Percentiles rank a stretch among this genome's conserved stretches.
Conservation (phyloP, 495 filamentous ascomycete genomes). For the Schizothecium vesticola region DNA sequence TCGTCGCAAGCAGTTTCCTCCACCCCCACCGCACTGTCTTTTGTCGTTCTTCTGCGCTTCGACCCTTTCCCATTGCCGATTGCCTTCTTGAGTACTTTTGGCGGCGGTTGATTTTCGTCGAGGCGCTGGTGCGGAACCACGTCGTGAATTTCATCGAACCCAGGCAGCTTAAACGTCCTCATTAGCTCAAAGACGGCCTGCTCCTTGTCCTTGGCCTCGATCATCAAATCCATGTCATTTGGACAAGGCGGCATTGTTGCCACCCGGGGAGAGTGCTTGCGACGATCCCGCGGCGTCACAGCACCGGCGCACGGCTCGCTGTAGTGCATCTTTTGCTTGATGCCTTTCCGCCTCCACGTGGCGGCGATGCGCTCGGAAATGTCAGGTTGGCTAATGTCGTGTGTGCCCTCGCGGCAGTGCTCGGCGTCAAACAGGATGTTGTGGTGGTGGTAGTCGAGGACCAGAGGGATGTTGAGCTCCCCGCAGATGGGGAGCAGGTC, state of each 20-base stretch:
- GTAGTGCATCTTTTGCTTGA: slow-evolving; percentile 96
- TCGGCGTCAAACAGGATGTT: slow-evolving; percentile 80
- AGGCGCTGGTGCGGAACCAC: slow-evolving; percentile 68
- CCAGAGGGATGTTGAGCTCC: slow-evolving; percentile 86
- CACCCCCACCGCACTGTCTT: slow-evolving; percentile 32
- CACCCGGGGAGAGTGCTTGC: slow-evolving; percentile 80
- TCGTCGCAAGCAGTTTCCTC: slow-evolving; percentile 41
- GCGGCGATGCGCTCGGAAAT: slow-evolving; percentile 59
- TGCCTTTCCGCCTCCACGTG: slow-evolving; percentile 82
- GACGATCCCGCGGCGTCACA: slow-evolving; percentile 66
- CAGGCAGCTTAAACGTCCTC: slow-evolving; percentile 76
- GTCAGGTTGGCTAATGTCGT: slow-evolving; percentile 68
- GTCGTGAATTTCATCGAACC: slow-evolving; percentile 68
- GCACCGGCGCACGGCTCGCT: slow-evolving; percentile 71
- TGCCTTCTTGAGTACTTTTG: slow-evolving; percentile 47
- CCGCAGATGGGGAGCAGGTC: slow-evolving; percentile 88
- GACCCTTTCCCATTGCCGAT: slow-evolving; percentile 17
- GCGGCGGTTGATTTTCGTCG: slow-evolving; percentile 68
- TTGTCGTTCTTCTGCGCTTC: slow-evolving; percentile 17
- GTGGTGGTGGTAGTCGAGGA: slow-evolving; percentile 92
- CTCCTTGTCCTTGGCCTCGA: slow-evolving; percentile 97
- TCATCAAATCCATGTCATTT: slow-evolving; percentile 88
- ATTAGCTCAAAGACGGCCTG: slow-evolving; percentile 95
- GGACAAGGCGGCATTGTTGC: slow-evolving; percentile 74
- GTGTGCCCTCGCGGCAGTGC: slow-evolving; percentile 75